These are phyloP conservation scores for Entophlyctis helioformis DNA, from an alignment of 192 early-diverging fungal species.

Conservation along the genomic window DNA sequence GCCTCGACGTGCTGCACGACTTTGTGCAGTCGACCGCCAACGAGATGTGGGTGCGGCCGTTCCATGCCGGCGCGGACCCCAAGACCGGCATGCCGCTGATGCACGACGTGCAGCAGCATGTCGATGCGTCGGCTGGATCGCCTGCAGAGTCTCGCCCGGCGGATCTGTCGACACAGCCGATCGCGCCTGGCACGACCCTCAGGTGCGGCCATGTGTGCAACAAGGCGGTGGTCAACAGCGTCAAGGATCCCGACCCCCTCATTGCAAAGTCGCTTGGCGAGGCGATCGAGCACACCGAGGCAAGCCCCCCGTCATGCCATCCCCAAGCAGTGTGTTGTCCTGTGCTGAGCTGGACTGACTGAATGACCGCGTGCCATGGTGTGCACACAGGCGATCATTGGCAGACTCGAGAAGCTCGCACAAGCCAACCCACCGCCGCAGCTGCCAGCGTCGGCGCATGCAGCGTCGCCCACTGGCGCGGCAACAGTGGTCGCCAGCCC, in stretches of 20 bases:
- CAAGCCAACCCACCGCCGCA: slow-evolving; percentile 1
- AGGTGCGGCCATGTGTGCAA: no score
- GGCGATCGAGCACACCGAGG: slow-evolving; percentile 19
- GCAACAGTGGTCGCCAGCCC: neutral
- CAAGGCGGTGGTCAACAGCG: slow-evolving; percentile 23
- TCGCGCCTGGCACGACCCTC: no score
- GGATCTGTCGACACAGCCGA: no score
- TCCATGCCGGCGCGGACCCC: no score
- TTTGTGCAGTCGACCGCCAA: slow-evolving; percentile 27
- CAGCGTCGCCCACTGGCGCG: neutral
- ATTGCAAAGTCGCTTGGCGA: slow-evolving; percentile 10
- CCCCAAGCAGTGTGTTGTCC: neutral
- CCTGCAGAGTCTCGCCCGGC: no score
- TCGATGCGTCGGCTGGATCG: no score
- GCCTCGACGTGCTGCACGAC: slow-evolving; percentile 19
- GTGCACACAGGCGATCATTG: slow-evolving; percentile 13
- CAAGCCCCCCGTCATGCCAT: neutral
- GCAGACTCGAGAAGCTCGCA: slow-evolving; percentile 19
- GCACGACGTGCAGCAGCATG: neutral
- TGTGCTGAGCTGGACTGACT: neutral
- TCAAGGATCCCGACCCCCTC: slow-evolving; percentile 19
- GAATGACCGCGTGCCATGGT: neutral
- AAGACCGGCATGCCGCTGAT: no score
- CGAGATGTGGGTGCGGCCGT: slow-evolving; percentile 28
- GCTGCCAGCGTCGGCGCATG: neutral